Evolutionary conservation across 192 early-diverging fungal genomes (phyloP), one percentile per base, ranked within the genome.

Genomic region (Mortierella hygrophila): DNA sequence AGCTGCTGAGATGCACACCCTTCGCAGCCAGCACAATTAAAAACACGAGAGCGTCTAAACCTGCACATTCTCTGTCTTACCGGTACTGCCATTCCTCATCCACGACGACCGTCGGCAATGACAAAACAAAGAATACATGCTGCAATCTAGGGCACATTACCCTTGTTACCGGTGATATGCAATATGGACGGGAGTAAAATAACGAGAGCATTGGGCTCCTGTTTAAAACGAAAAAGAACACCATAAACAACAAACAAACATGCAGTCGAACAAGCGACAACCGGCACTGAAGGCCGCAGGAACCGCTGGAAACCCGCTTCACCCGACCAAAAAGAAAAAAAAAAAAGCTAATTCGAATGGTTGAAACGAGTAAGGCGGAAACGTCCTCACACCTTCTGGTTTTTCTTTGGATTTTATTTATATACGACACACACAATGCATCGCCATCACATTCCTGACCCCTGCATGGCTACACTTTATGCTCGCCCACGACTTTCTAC

Each of bases 21-120:
- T 63, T 23, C 7, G 57, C 21, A 60, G n/a, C 9, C 57, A 29
- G 52, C 55, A 26, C 9, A 26, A 65, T 65, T 65, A 65, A 65
- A 65, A 65, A 26, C 60, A 65, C n/a, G 13, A 65, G 60, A 65
- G 60, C 60, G 60, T 13, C 60, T 65, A 65, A 65, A 65, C 60
- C 60, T 65, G 60, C 60, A 11, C 60, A 65, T 29, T 26, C 26
- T 65, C 26, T 32, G 26, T 3, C n/a, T 60, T 60, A 8, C n/a
- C n/a, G n/a, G n/a, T n/a, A n/a, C 55, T n/a, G 68, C 1, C 38
- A 18, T 70, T 71, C 35, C 35, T 71, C 40, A 21, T 35, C 41
- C 21, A 15, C 3, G 8, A 29, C 60, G 3, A 65, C 29, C 23
- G 29, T 10, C 55, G n/a, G n/a, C n/a, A 16, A 52, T 3, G 2